Evolutionary conservation across 148 eudicot species (phyloP).

Genomic region (Silene latifolia): DNA sequence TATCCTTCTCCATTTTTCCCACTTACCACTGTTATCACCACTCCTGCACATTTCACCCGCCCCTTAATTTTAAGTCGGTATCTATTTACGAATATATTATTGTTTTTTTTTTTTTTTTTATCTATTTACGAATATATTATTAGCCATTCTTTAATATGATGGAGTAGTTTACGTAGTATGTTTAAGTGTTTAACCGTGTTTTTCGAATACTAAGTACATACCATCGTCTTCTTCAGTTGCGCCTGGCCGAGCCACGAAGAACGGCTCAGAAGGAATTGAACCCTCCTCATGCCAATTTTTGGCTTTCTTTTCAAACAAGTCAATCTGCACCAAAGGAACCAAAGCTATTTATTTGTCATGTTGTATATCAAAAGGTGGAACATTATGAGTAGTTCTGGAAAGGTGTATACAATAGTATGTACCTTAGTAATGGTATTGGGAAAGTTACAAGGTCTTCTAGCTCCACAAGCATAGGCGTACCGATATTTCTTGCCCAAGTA

Average conservation of each 20-base stretch:
- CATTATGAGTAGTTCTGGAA: too few relatives aligned
- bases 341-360: background rate
- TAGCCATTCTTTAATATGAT: background rate
- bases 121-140: background rate
- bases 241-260: conserved; percentile 87
- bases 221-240: conserved; percentile 92
- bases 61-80: background rate
- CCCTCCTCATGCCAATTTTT: conserved; percentile 85
- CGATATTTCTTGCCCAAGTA: conserved; percentile 75
- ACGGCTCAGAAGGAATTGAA: conserved; percentile 85
- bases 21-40: conserved; percentile 81
- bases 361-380: too few relatives aligned
- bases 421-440: conserved; percentile 99
- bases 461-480: conserved; percentile 97
- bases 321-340: conserved; percentile 46
- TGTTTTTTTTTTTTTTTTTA: background rate
- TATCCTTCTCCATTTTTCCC: conserved; percentile 87
- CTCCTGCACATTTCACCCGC: conserved; percentile 41
- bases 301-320: conserved; percentile 65
- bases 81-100: background rate
- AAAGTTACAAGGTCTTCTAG: conserved; percentile 88
- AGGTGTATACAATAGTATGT: background rate
- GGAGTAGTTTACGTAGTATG: too few relatives aligned
- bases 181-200: too few relatives aligned
- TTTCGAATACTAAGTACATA: conserved; percentile 15